Base-by-base conservation (phyloP, 176 grass and related monocot species). In the Secale cereale region DNA sequence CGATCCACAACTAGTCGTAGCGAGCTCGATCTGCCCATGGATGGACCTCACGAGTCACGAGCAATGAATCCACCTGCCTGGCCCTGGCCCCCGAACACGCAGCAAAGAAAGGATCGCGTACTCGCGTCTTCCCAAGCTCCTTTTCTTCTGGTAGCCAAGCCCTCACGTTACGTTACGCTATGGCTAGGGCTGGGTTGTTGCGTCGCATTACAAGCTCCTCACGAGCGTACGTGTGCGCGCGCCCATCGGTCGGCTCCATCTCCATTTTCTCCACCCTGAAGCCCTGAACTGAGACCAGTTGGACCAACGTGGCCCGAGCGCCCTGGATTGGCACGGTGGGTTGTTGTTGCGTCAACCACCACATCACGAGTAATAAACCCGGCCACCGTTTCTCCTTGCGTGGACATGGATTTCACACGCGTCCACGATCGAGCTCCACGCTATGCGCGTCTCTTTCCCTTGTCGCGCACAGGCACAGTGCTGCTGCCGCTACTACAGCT, bases 191-290 rank as follows among this genome's bases (percentile, higher is more conserved):
- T 19, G 48, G 85, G 85, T 69, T 19, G 79, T 76, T 77, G 86
- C 79, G 15, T 60, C 71, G 28, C 86, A 19, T 82, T 77, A 77
- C 70, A 19, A 52, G 25, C 33, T 76, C 8, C 45, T 87, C 85
- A 87, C 85, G 78, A 74, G 78, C 11, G 0, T 22, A 57, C 52
- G 2, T 0, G 2, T 20, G 52, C 3, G 52, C 0, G 52, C 19
- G 52, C 19, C 52, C 52, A 22, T 57, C 52, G 52, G 52, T 3
- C 52, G 52, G 52, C 52, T 57, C 52, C 52, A 52, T 56, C 52
- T 50, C 15, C 2, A 1, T 50, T 17, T 50, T 15, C 15, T 6
- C 4, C 15, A 6, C 46, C 46, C 46, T 50, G 15, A 36, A 37
- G 35, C 16, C 17, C 48, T 19, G 48, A 17, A 19, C 48, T 52